phyloP scores from a whole-genome alignment of 768 basidiomycete species.

The Tulasnella sp. region DNA sequence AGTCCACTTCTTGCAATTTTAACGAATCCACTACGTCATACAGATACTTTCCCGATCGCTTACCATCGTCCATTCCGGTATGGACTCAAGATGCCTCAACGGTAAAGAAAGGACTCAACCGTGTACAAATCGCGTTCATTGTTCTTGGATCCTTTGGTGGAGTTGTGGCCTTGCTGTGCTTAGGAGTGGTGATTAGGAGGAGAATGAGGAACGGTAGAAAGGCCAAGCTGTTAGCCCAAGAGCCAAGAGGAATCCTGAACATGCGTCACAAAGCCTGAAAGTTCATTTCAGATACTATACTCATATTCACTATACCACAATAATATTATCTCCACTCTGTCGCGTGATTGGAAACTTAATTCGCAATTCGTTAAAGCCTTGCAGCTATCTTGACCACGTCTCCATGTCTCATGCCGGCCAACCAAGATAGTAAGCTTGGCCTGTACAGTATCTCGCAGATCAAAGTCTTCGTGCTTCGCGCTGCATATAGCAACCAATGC shows the following conservation, averaged over 20 bases:
- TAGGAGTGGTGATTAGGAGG: neutral
- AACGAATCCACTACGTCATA: neutral
- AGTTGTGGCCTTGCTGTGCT: neutral
- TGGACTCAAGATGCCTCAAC: neutral
- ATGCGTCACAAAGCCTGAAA: neutral
- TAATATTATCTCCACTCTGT: neutral
- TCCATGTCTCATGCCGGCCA: no score
- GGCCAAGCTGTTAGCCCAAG: neutral
- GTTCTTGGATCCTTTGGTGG: neutral
- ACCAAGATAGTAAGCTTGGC: no score
- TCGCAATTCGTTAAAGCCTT: no score
- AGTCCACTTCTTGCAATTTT: neutral
- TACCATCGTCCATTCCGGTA: neutral
- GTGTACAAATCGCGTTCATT: neutral
- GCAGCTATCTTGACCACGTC: no score
- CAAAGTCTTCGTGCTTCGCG: no score
- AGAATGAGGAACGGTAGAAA: neutral
- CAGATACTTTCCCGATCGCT: neutral
- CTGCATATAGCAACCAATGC: no score
- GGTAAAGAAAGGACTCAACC: no score
- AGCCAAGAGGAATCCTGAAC: neutral
- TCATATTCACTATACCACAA: neutral
- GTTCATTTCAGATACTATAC: neutral
- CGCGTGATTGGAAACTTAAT: neutral
- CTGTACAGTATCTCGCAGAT: no score